A percentile compares a stretch with the other conserved stretches of the same genome.
Evolutionary conservation across 805 yeast genomes (phyloP).

Genomic region (Kodamaea fukazawae): DNA sequence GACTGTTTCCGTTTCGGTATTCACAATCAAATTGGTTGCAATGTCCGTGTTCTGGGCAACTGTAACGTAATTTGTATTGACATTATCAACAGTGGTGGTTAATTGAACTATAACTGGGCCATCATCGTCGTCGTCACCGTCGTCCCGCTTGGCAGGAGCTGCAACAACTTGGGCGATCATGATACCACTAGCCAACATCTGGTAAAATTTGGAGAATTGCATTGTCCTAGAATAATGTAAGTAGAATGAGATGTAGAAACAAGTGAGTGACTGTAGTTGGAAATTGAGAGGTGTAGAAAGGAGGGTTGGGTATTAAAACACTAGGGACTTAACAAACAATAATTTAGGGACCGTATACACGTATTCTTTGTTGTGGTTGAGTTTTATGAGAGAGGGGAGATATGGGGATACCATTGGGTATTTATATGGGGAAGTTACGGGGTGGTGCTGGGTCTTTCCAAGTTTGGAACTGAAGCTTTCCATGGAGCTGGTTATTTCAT

Average conservation of each 20-base stretch:
- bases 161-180: constrained; percentile 19
- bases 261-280: constrained; percentile 13
- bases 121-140: constrained; percentile 22
- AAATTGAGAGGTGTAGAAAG: constrained; percentile 9
- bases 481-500: neutral
- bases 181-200: constrained; percentile 13
- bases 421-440: neutral
- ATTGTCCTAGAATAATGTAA: constrained; percentile 9
- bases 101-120: constrained; percentile 31
- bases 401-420: constrained; percentile 1
- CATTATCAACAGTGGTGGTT: constrained; percentile 34
- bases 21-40: constrained; percentile 24
- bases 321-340: constrained; percentile 10
- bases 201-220: constrained; percentile 9
- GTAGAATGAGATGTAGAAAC: constrained; percentile 3
- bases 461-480: constrained; percentile 1
- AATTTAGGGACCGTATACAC: constrained; percentile 2
- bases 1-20: constrained; percentile 35
- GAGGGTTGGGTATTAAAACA: constrained; percentile 9
- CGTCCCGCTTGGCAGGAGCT: constrained; percentile 17
- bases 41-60: constrained; percentile 32
- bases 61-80: constrained; percentile 31
- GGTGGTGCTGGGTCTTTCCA: constrained; percentile 1
- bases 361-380: constrained; percentile 1
- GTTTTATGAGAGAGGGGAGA: neutral